These are phyloP conservation scores for Galerina sulciceps DNA, from an alignment of 768 basidiomycete genomes.

Conservation along the genomic window DNA sequence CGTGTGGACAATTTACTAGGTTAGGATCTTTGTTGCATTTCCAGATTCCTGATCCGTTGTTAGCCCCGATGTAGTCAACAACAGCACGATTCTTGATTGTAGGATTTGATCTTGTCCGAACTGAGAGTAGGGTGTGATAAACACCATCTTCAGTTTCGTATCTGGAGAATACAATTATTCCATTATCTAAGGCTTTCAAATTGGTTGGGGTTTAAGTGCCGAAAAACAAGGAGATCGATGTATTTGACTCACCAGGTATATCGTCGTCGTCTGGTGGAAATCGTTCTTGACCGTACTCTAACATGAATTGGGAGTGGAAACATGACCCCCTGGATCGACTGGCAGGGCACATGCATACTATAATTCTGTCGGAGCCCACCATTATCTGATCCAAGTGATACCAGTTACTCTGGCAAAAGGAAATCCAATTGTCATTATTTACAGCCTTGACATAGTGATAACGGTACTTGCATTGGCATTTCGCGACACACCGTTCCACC, in stretches of 20 bases:
- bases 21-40: conserved; percentile 8
- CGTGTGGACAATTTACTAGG: background rate
- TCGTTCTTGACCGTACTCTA: background rate
- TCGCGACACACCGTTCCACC: background rate
- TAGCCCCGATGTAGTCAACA: conserved; percentile 9
- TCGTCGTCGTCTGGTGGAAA: background rate
- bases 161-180: background rate
- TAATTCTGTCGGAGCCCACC: background rate
- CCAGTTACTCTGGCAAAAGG: background rate
- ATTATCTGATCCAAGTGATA: background rate
- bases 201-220: too few relatives aligned
- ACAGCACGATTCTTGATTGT: conserved; percentile 14
- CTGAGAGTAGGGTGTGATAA: conserved; percentile 8
- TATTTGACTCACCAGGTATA: too few relatives aligned
- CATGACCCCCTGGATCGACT: background rate
- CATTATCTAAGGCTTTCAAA: background rate
- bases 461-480: background rate
- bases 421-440: too few relatives aligned
- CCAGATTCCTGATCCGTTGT: conserved; percentile 14
- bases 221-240: too few relatives aligned
- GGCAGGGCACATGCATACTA: background rate
- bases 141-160: background rate
- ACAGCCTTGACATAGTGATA: background rate
- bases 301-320: background rate
- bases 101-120: background rate